Conservation (phyloP, 805 yeast species). For the Starmerella lactis-condensi region DNA sequence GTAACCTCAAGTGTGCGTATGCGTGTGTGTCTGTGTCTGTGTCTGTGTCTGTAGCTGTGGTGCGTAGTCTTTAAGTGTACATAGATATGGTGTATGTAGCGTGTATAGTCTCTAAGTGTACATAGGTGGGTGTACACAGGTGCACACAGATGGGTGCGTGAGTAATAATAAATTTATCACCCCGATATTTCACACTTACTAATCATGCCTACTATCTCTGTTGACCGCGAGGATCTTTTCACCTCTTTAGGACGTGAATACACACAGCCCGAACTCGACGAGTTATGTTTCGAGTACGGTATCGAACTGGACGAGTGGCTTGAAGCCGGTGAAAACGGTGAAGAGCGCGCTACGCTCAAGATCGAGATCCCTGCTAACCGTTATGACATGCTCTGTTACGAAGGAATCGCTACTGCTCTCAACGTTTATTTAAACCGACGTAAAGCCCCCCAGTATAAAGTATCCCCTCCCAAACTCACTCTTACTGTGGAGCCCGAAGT, state of each 20-base stretch:
- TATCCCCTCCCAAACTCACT: constrained; percentile 43
- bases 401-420: constrained; percentile 90
- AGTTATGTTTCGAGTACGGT: constrained; percentile 92
- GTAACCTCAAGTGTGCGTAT: no score
- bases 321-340: constrained; percentile 38
- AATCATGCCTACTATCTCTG: constrained; percentile 86
- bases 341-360: constrained; percentile 91
- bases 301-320: constrained; percentile 93
- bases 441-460: constrained; percentile 46
- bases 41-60: no score
- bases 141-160: background rate
- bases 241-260: constrained; percentile 43
- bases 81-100: no score
- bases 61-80: no score
- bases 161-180: background rate
- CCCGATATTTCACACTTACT: constrained; percentile 3
- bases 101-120: no score
- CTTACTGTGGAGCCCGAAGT: constrained; percentile 65
- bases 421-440: constrained; percentile 67
- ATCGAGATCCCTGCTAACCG: constrained; percentile 97
- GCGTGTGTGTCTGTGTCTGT: no score
- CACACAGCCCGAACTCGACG: constrained; percentile 86
- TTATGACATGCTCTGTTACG: constrained; percentile 92
- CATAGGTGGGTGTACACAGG: background rate
- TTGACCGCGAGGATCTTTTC: constrained; percentile 83